These are phyloP conservation scores for Ascochyta lentis DNA, from an alignment of 2,329 filamentous ascomycete species.

Conservation along the genomic window DNA sequence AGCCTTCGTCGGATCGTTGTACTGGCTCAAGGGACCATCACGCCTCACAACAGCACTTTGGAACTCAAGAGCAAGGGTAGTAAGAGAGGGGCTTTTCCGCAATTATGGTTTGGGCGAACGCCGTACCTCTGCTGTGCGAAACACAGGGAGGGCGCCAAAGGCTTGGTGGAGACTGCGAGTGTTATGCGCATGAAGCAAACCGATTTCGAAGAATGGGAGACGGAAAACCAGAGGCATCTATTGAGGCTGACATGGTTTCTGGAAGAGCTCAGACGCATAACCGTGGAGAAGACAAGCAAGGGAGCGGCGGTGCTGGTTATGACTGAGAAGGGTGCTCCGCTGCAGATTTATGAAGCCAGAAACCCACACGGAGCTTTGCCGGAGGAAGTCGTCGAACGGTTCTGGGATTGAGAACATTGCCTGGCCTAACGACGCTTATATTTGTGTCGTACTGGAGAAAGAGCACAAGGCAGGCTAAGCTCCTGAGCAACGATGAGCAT, in stretches of 20 bases:
- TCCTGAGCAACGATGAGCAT: neutral
- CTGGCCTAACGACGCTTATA: too few species aligned
- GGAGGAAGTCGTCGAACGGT: neutral
- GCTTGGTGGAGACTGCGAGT: neutral
- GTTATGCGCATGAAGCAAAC: neutral
- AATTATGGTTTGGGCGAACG: too few species aligned
- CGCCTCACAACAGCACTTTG: too few species aligned
- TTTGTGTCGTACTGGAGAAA: too few species aligned
- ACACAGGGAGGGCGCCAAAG: neutral
- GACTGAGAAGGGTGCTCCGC: constrained; percentile 2
- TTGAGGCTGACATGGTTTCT: constrained; percentile 1
- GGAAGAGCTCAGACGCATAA: neutral
- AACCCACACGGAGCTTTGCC: neutral
- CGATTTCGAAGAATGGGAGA: neutral
- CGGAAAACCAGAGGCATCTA: neutral
- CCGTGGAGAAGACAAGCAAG: neutral
- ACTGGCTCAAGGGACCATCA: too few species aligned
- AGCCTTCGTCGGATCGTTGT: too few species aligned
- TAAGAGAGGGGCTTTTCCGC: too few species aligned
- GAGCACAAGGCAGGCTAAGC: neutral
- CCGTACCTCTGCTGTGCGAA: too few species aligned
- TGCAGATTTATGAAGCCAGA: constrained; percentile 3
- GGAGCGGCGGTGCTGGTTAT: constrained; percentile 3
- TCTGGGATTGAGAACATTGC: neutral
- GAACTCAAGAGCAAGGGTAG: too few species aligned